These are phyloP conservation scores for Pleurotus cornucopiae DNA, from an alignment of 768 basidiomycete genomes.

Conservation along the genomic window DNA sequence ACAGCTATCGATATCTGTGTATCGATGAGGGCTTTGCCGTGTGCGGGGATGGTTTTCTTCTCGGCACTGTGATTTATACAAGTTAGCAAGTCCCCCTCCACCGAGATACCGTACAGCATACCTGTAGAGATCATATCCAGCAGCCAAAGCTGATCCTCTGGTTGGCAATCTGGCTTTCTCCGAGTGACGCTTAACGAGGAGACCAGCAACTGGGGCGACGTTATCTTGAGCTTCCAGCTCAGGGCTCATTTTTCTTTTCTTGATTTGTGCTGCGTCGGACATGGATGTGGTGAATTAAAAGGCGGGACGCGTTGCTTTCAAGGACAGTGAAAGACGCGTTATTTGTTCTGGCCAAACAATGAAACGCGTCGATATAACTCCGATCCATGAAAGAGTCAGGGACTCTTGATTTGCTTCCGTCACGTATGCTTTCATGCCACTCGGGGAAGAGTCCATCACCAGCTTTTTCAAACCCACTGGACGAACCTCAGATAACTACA, in stretches of 20 bases:
- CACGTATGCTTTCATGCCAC: slow-evolving; percentile 11
- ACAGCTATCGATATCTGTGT: slow-evolving; percentile 93
- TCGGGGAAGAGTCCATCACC: slow-evolving; percentile 19
- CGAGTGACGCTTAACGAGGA: slow-evolving; percentile 84
- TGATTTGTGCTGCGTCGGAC: slow-evolving; percentile 34
- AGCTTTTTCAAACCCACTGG: slow-evolving; percentile 16
- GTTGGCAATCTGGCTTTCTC: slow-evolving; percentile 82
- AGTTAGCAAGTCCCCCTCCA: neutral
- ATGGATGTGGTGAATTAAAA: slow-evolving; percentile 10
- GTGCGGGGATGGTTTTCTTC: slow-evolving; percentile 76
- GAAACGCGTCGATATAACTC: slow-evolving; percentile 25
- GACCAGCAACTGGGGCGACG: slow-evolving; percentile 37
- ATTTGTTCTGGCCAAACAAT: slow-evolving; percentile 26
- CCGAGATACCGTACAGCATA: slow-evolving; percentile 24
- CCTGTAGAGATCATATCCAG: slow-evolving; percentile 96
- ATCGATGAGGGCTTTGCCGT: slow-evolving; percentile 87
- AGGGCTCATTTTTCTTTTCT: slow-evolving; percentile 61
- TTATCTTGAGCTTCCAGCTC: slow-evolving; percentile 23
- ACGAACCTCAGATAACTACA: neutral
- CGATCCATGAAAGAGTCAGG: slow-evolving; percentile 15
- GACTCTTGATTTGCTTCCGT: neutral
- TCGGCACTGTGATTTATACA: slow-evolving; percentile 59
- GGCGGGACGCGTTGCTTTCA: slow-evolving; percentile 3
- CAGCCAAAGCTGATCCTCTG: slow-evolving; percentile 79
- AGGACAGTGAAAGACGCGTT: slow-evolving; percentile 23